These are phyloP conservation scores for Suillus alpinus DNA, from an alignment of 768 basidiomycete species.

Conservation along the genomic window DNA sequence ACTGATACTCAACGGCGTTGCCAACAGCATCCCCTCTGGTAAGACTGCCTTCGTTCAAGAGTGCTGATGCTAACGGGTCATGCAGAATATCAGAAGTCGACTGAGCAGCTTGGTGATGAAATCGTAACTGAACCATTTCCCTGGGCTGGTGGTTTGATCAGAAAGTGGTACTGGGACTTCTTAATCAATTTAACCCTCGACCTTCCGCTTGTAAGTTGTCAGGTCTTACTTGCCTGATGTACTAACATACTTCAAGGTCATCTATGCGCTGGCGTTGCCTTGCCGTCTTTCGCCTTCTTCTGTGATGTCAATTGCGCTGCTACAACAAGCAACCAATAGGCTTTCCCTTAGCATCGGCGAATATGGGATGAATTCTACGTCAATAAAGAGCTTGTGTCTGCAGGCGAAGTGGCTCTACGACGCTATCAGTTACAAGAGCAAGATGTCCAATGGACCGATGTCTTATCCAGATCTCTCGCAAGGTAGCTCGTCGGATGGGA, in stretches of 20 bases:
- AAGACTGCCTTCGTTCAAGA: neutral
- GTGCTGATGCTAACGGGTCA: neutral
- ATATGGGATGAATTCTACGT: slow-evolving; percentile 7
- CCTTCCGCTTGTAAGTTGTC: slow-evolving; percentile 33
- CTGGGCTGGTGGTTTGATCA: slow-evolving; percentile 10
- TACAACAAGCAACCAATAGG: slow-evolving; percentile 30
- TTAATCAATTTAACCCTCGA: slow-evolving; percentile 26
- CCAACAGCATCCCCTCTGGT: slow-evolving; percentile 32
- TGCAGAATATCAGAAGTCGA: slow-evolving; percentile 36
- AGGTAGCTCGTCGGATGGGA: slow-evolving; percentile 14
- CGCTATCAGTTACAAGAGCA: slow-evolving; percentile 18
- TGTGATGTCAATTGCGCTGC: slow-evolving; percentile 31
- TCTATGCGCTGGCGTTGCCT: slow-evolving; percentile 22
- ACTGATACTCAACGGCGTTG: slow-evolving; percentile 37
- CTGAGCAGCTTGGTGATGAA: slow-evolving; percentile 28
- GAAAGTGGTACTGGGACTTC: slow-evolving; percentile 39
- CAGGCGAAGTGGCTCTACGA: slow-evolving; percentile 20
- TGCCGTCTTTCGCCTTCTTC: slow-evolving; percentile 26
- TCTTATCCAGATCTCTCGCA: slow-evolving; percentile 15
- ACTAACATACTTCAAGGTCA: slow-evolving; percentile 15
- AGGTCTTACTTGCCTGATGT: neutral
- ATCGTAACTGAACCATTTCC: slow-evolving; percentile 28
- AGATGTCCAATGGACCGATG: slow-evolving; percentile 17
- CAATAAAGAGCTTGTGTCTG: slow-evolving; percentile 12
- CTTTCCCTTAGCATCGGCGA: slow-evolving; percentile 16